Evolutionary conservation across 257 asterid species (phyloP).

Genomic region (Solanum sitiens): DNA sequence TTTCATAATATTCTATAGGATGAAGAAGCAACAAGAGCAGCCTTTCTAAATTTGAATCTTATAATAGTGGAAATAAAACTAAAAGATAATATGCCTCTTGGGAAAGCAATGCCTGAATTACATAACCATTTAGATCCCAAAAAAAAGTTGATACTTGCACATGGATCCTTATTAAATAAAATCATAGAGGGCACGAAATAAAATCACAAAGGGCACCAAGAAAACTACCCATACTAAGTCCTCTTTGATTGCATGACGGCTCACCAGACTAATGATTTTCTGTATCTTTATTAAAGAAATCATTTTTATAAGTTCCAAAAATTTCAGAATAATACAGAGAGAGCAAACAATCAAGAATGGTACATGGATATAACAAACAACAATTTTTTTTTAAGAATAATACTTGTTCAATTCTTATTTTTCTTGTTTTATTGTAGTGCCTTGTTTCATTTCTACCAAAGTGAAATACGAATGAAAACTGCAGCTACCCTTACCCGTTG

Average conservation of each 20-base stretch:
- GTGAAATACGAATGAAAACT: neutral
- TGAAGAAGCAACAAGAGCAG: neutral
- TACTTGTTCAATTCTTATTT: neutral
- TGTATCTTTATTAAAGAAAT: neutral
- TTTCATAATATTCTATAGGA: too few relatives aligned
- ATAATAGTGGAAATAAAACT: neutral
- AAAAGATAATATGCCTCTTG: neutral
- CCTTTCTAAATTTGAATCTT: neutral
- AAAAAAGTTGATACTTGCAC: neutral
- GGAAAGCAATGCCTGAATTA: neutral
- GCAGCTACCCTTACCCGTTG: constrained; percentile 51
- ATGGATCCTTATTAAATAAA: neutral
- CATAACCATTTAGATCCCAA: neutral
- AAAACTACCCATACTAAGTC: neutral
- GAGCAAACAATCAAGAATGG: neutral
- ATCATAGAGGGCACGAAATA: neutral
- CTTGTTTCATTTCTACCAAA: neutral
- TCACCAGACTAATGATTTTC: neutral
- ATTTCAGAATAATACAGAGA: neutral
- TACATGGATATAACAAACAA: neutral
- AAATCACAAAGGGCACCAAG: neutral
- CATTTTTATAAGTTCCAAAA: neutral
- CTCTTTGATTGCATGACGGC: neutral
- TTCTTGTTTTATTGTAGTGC: neutral
- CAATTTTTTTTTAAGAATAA: neutral